Percentiles rank a stretch among this genome's conserved stretches.
Evolutionary conservation across 2,329 filamentous ascomycete species (phyloP).

Genomic region (Colletotrichum navitas): DNA sequence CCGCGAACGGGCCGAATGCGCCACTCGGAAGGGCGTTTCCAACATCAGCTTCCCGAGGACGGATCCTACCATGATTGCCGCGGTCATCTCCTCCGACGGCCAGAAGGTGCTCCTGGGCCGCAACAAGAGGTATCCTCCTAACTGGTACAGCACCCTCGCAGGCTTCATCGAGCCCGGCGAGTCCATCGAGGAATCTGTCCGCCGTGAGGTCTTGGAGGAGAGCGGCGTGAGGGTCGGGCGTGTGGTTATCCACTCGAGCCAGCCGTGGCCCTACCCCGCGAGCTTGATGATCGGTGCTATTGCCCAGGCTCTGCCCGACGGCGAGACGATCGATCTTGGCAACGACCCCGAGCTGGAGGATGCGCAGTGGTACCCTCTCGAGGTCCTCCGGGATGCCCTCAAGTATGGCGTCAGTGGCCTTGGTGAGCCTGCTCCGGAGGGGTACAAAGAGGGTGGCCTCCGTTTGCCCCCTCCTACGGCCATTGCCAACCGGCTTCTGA

Average conservation of each 20-base stretch:
- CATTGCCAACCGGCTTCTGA: constrained; percentile 91
- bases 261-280: constrained; percentile 89
- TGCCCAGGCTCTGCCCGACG: constrained; percentile 82
- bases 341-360: constrained; percentile 93
- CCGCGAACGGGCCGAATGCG: constrained; percentile 76
- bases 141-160: constrained; percentile 91
- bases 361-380: constrained; percentile 88
- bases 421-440: constrained; percentile 72
- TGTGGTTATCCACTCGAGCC: constrained; percentile 85
- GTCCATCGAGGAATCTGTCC: constrained; percentile 85
- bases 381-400: constrained; percentile 84
- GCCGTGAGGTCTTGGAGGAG: constrained; percentile 89
- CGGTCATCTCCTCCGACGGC: constrained; percentile 85
- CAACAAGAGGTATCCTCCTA: constrained; percentile 82
- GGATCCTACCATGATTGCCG: constrained; percentile 95
- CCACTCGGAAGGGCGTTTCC: constrained; percentile 85
- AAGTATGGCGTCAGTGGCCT: constrained; percentile 74
- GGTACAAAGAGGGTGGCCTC: constrained; percentile 81
- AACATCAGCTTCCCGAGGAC: constrained; percentile 94
- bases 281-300: constrained; percentile 91
- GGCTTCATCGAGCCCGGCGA: constrained; percentile 90
- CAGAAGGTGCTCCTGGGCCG: constrained; percentile 85
- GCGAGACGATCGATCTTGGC: constrained; percentile 84
- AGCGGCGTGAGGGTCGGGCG: constrained; percentile 81
- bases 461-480: constrained; percentile 87